These are phyloP conservation scores for Flaveria ramosissima DNA, from an alignment of 129 eudicot species.

Conservation along the genomic window DNA sequence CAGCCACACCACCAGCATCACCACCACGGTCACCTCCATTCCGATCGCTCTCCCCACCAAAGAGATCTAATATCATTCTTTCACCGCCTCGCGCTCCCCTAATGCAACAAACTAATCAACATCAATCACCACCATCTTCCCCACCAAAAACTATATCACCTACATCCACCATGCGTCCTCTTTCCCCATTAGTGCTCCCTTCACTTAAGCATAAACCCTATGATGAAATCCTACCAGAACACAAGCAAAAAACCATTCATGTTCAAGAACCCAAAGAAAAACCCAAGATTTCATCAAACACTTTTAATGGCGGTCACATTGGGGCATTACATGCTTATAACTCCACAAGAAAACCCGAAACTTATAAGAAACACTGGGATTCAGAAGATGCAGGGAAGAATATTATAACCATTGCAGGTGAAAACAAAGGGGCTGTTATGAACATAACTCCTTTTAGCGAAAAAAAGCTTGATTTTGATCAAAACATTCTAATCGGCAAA, in stretches of 20 bases:
- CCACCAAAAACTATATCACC: slow-evolving; percentile 38
- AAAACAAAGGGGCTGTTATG: slow-evolving; percentile 67
- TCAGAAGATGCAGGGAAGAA: slow-evolving; percentile 52
- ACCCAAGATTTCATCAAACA: slow-evolving; percentile 24
- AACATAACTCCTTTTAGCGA: slow-evolving; percentile 37
- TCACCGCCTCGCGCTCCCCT: not conserved
- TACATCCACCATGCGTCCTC: slow-evolving; percentile 24
- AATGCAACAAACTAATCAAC: not conserved
- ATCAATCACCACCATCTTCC: slow-evolving; percentile 21
- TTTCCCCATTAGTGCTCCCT: slow-evolving; percentile 59
- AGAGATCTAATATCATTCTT: no score
- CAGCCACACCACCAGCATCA: slow-evolving; percentile 16
- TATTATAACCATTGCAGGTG: slow-evolving; percentile 58
- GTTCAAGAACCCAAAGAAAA: slow-evolving; percentile 50
- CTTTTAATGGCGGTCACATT: slow-evolving; percentile 15
- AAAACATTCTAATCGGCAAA: not conserved
- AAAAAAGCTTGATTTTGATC: slow-evolving; percentile 18
- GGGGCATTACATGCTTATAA: not conserved
- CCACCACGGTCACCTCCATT: not conserved
- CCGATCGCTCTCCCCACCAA: no score
- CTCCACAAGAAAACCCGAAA: slow-evolving; percentile 34
- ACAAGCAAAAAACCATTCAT: slow-evolving; percentile 49
- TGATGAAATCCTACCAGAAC: slow-evolving; percentile 30
- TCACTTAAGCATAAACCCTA: slow-evolving; percentile 37
- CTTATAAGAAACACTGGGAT: slow-evolving; percentile 31